Base-by-base conservation (phyloP, 2,329 filamentous ascomycete genomes). In the Helotiales sp. region DNA sequence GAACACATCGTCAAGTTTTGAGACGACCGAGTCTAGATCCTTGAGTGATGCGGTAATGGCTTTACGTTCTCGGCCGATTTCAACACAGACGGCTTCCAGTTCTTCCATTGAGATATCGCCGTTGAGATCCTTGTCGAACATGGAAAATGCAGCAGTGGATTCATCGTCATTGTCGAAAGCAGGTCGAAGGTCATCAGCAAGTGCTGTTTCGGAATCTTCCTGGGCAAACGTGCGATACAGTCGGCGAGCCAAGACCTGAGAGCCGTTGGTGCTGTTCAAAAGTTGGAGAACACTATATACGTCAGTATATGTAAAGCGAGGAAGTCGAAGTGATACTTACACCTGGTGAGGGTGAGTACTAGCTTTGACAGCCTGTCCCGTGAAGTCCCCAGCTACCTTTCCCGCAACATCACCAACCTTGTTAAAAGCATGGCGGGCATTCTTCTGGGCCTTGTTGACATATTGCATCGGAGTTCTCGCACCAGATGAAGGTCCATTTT, bases 71-170 rank as follows among this genome's bases (percentile, higher is more conserved):
- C 95, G 88, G 40, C 95, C 93, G 71, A 97, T 96, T 76, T 98
- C 95, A 61, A 97, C 94, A 79, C 93, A 97, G 26, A 96, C 93
- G 24, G 92, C 89, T 78, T 97, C 94, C 24, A 98, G 86, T 77
- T 97, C 95, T 75, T 97, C 93, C 87, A 97, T 93, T 0, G 92
- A 96, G 59, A 97, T 97, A 75, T 98, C 95, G 3, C 94, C 95
- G 71, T 98, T 98, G 82, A 97, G 88, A 75, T 98, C 95, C 77
- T 96, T 96, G 80, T 98, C 95, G 73, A 97, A 97, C 83, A 97
- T 94, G 73, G 85, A 84, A 75, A 98, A 97, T 0, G 94, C 94
- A 2, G 91, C 91, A 63, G 96, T 91, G 0, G 93, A 93, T 76
- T 97, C 95, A 15, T 97, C 94, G 20, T 90, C 86, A 26, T 90